Evolutionary conservation across 192 early-diverging fungal species (phyloP).

Genomic region (Diversispora eburnea): DNA sequence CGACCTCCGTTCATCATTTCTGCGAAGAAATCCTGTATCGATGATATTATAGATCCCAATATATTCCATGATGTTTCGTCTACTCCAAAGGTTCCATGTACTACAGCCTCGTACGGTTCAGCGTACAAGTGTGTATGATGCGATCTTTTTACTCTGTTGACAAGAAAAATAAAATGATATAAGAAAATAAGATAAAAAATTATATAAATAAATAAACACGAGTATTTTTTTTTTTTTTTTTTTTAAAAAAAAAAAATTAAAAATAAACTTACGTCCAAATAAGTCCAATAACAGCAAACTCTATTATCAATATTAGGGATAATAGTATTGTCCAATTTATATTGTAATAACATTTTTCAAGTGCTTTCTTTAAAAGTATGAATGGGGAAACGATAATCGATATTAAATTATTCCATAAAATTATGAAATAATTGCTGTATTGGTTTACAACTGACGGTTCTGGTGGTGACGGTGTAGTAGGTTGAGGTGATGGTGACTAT

Average conservation of each 20-base stretch:
- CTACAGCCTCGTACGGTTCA: slow-evolving; percentile 23
- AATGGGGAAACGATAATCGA: neutral
- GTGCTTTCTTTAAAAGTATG: neutral
- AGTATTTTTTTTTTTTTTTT: neutral
- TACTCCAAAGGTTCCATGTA: slow-evolving; percentile 23
- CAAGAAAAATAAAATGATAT: neutral
- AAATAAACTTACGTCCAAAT: neutral
- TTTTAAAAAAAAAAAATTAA: neutral
- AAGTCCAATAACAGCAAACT: neutral
- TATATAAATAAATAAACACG: neutral
- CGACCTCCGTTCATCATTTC: slow-evolving; percentile 23
- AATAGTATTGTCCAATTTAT: neutral
- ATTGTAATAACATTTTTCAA: neutral
- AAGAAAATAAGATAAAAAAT: neutral
- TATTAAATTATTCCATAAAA: neutral
- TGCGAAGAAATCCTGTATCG: slow-evolving; percentile 14
- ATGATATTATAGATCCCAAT: neutral
- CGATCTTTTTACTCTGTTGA: neutral
- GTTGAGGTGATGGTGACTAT: neutral
- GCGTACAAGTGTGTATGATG: neutral
- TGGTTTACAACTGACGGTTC: neutral
- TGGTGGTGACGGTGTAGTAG: neutral
- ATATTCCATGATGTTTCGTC: neutral
- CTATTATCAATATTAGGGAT: neutral
- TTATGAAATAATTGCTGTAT: neutral